These are phyloP conservation scores for Mortierella alpina DNA, from an alignment of 192 early-diverging fungal genomes.

Conservation along the genomic window DNA sequence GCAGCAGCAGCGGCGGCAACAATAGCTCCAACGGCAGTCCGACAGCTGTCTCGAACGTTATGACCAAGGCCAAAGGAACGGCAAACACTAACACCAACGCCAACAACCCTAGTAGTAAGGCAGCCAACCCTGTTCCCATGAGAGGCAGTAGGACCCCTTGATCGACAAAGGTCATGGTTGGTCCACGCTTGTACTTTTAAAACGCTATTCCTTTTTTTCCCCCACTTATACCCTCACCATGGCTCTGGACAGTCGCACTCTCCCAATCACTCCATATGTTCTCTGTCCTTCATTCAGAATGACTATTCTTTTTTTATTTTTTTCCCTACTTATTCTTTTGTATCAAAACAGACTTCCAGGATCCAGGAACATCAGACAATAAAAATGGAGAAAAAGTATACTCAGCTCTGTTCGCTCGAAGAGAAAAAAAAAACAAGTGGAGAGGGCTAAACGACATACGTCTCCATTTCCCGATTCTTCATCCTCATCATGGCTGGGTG, in stretches of 20 bases:
- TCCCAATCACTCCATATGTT: neutral
- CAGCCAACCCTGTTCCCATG: no score
- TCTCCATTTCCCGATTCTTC: no score
- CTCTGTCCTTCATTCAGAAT: neutral
- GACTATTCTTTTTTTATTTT: neutral
- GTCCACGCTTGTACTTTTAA: no score
- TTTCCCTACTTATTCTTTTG: neutral
- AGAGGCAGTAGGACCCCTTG: no score
- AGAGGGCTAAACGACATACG: neutral
- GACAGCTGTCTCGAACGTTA: neutral
- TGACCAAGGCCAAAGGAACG: slow-evolving; percentile 14
- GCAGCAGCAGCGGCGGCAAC: no score
- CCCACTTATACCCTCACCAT: no score
- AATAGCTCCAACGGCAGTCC: neutral
- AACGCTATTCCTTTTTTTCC: no score
- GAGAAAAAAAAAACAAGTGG: neutral
- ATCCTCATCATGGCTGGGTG: neutral
- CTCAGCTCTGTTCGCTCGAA: neutral
- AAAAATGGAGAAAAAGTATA: neutral
- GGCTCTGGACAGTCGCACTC: neutral
- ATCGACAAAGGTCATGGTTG: no score
- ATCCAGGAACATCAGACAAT: neutral
- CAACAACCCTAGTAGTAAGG: neutral
- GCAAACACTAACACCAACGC: neutral
- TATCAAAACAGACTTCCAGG: neutral